A percentile compares a stretch with the other conserved stretches of the same genome.
These are phyloP conservation scores for Blepharisma undulans DNA, from an alignment of 169 alveolate species.

Conservation along the genomic window DNA sequence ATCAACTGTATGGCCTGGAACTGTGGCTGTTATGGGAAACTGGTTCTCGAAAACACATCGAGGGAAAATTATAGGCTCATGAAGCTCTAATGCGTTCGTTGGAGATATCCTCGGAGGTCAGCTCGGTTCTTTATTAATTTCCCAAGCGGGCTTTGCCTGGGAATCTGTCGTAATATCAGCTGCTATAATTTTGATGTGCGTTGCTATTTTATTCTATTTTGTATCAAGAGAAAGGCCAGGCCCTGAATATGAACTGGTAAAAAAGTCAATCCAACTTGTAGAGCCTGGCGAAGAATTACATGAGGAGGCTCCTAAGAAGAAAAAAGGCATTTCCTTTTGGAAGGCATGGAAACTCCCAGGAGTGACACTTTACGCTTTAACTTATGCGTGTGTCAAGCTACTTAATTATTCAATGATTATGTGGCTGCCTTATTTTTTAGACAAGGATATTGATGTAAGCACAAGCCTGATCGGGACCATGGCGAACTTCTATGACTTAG, in stretches of 20 bases:
- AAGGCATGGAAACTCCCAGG: slow-evolving; percentile 67
- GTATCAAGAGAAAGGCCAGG: slow-evolving; percentile 26
- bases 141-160: slow-evolving; percentile 37
- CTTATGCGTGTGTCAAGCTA: slow-evolving; percentile 46
- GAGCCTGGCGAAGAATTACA: not conserved
- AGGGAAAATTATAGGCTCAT: slow-evolving; percentile 58
- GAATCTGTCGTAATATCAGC: slow-evolving; percentile 41
- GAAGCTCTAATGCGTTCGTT: slow-evolving; percentile 56
- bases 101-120: slow-evolving; percentile 60
- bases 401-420: slow-evolving; percentile 44
- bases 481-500: slow-evolving; percentile 42
- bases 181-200: slow-evolving; percentile 26
- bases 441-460: slow-evolving; percentile 29
- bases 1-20: slow-evolving; percentile 47
- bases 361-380: slow-evolving; percentile 47
- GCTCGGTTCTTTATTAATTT: slow-evolving; percentile 43
- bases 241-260: not conserved
- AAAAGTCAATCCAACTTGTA: not conserved
- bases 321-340: slow-evolving; percentile 36
- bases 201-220: slow-evolving; percentile 16
- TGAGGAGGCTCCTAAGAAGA: not conserved
- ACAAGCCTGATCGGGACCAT: not conserved
- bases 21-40: slow-evolving; percentile 50
- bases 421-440: slow-evolving; percentile 33
- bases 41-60: slow-evolving; percentile 54